phyloP scores from a whole-genome alignment of 257 asterid genomes.

The Solanum habrochaites region DNA sequence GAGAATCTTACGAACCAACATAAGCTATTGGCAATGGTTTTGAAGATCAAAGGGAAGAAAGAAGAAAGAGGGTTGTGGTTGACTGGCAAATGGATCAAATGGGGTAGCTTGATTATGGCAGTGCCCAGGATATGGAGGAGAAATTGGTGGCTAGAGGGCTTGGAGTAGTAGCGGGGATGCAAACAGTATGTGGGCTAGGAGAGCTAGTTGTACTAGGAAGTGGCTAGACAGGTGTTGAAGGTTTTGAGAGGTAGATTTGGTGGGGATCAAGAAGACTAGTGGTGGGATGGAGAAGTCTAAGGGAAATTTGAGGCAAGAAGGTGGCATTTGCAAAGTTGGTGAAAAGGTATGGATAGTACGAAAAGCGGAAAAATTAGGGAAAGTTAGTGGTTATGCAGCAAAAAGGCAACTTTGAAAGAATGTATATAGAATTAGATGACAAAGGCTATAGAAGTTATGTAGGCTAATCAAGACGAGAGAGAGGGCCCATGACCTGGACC shows the following conservation, averaged over 20 bases:
- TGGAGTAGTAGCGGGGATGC: neutral
- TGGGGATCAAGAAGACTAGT: neutral
- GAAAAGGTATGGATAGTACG: neutral
- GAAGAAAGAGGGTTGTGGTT: neutral
- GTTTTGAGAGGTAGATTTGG: neutral
- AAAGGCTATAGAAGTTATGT: neutral
- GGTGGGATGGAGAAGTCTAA: neutral
- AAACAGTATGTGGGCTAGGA: neutral
- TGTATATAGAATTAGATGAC: neutral
- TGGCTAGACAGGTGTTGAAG: neutral
- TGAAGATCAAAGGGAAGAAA: neutral
- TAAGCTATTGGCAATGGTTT: neutral
- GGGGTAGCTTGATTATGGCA: neutral
- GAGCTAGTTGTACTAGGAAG: neutral
- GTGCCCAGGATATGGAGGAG: neutral
- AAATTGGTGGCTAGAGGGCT: neutral
- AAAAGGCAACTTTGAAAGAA: neutral
- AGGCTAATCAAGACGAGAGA: neutral
- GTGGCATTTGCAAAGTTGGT: neutral
- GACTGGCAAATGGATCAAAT: neutral
- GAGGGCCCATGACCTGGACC: neutral
- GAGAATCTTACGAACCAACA: neutral
- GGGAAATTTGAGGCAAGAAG: neutral
- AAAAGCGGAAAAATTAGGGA: neutral
- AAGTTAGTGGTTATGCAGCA: neutral